Percentiles rank a stretch among this genome's conserved stretches.
phyloP scores from a whole-genome alignment of 2,329 filamentous ascomycete genomes.

The Penicillium brevicompactum region DNA sequence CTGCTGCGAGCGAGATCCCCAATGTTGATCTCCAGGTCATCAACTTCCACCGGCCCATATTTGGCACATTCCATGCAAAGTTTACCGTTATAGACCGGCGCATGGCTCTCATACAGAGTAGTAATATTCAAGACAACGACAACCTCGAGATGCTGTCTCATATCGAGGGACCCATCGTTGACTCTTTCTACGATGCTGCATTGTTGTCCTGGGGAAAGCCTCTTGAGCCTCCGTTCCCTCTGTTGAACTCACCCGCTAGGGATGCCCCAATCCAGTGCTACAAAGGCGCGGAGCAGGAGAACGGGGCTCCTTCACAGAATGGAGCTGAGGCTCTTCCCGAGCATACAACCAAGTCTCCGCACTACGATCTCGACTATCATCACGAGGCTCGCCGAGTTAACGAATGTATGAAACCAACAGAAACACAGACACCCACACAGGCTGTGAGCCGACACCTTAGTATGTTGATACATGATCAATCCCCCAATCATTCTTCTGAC shows the following conservation, averaged over 20 bases:
- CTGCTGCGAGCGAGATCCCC: constrained; percentile 66
- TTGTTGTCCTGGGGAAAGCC: constrained; percentile 71
- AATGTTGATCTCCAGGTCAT: constrained; percentile 72
- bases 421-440: constrained; percentile 57
- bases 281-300: constrained; percentile 1
- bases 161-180: constrained; percentile 74
- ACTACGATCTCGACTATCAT: constrained; percentile 65
- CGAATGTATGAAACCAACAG: constrained; percentile 53
- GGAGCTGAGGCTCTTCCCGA: constrained; percentile 47
- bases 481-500: not conserved
- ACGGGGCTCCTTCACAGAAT: constrained; percentile 13
- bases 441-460: constrained; percentile 67
- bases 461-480: constrained; percentile 13
- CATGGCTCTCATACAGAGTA: constrained; percentile 72
- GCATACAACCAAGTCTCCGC: constrained; percentile 60
- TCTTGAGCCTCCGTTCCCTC: constrained; percentile 63
- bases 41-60: constrained; percentile 68
- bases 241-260: constrained; percentile 53
- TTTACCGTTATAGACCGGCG: constrained; percentile 75
- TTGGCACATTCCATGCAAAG: constrained; percentile 78
- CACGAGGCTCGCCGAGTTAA: constrained; percentile 66
- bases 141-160: constrained; percentile 82
- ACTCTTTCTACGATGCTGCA: constrained; percentile 73
- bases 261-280: constrained; percentile 26
- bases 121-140: constrained; percentile 75